phyloP scores from a whole-genome alignment of 306 rosid species.

The Coriaria nepalensis region DNA sequence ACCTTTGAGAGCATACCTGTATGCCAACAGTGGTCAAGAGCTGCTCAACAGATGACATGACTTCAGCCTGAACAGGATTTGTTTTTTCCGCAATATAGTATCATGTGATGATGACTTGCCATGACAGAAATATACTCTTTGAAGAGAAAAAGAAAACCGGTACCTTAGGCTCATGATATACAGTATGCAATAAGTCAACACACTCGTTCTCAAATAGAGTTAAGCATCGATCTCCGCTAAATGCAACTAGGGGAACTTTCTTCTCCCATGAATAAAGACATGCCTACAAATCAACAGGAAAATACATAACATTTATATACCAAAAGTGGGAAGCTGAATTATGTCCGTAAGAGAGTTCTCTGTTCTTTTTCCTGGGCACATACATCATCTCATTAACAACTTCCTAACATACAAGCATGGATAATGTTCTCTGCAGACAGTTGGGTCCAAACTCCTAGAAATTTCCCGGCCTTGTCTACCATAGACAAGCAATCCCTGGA shows the following conservation, averaged over 20 bases:
- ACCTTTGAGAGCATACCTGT: constrained; percentile 38
- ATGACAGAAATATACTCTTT: constrained; percentile 3
- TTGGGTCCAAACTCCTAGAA: constrained; percentile 65
- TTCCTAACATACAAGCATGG: too few relatives aligned
- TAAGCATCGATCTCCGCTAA: constrained; percentile 71
- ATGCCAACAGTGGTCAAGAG: constrained; percentile 54
- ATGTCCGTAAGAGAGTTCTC: too few relatives aligned
- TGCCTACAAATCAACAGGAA: constrained; percentile 33
- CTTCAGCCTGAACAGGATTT: constrained; percentile 55
- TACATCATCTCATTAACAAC: too few relatives aligned
- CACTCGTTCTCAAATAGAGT: constrained; percentile 70
- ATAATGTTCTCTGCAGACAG: constrained; percentile 45
- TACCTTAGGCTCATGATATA: constrained; percentile 91
- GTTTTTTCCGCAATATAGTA: background rate
- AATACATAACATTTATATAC: too few relatives aligned
- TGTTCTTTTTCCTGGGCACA: too few relatives aligned
- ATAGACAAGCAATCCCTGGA: constrained; percentile 87
- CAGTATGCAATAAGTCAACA: constrained; percentile 57
- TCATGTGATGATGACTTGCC: too few relatives aligned
- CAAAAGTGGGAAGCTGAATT: too few relatives aligned
- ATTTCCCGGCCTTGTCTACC: constrained; percentile 87
- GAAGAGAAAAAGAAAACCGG: background rate
- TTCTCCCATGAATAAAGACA: constrained; percentile 65
- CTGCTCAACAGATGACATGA: constrained; percentile 63
- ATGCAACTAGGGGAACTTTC: constrained; percentile 70